Evolutionary conservation across 305 asterid genomes (phyloP).

Genomic region (Fraxinus ornus): DNA sequence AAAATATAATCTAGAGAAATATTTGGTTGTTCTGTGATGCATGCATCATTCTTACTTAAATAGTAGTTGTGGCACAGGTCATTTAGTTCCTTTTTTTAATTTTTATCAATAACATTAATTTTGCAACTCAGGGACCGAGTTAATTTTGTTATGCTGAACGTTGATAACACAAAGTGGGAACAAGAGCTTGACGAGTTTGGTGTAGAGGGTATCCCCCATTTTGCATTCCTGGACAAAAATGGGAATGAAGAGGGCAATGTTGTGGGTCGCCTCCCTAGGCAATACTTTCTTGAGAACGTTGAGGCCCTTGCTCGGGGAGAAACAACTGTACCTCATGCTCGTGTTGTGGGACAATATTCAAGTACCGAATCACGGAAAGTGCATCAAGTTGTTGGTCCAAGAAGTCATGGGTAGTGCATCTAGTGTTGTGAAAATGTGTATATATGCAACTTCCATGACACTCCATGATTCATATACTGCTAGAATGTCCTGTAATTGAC

Average conservation of each 20-base stretch:
- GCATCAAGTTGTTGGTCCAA: constrained; percentile 70
- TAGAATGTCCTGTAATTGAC: not conserved
- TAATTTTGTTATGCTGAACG: constrained; percentile 94
- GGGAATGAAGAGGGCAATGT: constrained; percentile 96
- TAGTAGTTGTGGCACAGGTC: not conserved
- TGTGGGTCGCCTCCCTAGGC: constrained; percentile 83
- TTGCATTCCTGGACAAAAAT: constrained; percentile 76
- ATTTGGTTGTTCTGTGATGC: not conserved
- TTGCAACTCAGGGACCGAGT: constrained; percentile 59
- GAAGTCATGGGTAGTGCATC: constrained; percentile 67
- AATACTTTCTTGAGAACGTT: constrained; percentile 71
- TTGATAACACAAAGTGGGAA: constrained; percentile 98
- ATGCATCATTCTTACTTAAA: not conserved
- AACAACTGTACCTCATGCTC: constrained; percentile 77
- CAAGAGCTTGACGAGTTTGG: constrained; percentile 99
- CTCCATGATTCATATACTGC: not conserved
- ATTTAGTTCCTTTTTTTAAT: not conserved
- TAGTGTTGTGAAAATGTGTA: not conserved
- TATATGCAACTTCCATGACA: not conserved
- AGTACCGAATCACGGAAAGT: constrained; percentile 64
- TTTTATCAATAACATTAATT: not conserved
- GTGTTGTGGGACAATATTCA: constrained; percentile 77
- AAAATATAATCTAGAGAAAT: not conserved
- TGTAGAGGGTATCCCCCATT: constrained; percentile 97
- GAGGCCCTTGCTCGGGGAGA: constrained; percentile 89